phyloP scores from a whole-genome alignment of 2,329 filamentous ascomycete species.

The Ophiostoma ips region DNA sequence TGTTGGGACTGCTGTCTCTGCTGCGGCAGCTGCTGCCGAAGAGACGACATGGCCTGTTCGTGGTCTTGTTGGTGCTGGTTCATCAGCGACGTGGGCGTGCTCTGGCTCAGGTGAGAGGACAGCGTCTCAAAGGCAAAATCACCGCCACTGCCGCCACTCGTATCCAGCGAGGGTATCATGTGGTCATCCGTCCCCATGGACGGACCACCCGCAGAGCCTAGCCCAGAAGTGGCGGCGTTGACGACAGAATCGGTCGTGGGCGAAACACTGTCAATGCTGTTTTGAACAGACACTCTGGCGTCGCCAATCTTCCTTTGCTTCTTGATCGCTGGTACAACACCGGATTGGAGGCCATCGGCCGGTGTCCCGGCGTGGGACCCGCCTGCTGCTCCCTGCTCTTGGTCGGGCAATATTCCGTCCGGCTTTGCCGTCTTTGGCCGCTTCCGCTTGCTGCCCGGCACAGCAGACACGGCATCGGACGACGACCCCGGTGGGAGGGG shows the following conservation, averaged over 20 bases:
- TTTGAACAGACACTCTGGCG: conserved; percentile 14
- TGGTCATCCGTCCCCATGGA: conserved; percentile 4
- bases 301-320: conserved; percentile 25
- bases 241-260: conserved; percentile 3
- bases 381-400: neutral
- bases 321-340: conserved; percentile 19
- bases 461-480: neutral
- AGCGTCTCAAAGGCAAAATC: conserved; percentile 11
- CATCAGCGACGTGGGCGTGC: conserved; percentile 9
- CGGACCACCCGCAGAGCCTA: neutral
- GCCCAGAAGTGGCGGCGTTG: neutral
- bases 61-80: conserved; percentile 12
- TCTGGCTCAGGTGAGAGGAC: conserved; percentile 11
- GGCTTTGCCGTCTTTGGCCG: conserved; percentile 14
- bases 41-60: conserved; percentile 9
- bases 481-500: conserved; percentile 1
- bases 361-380: conserved; percentile 5
- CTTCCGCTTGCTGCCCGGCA: conserved; percentile 20
- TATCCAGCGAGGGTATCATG: conserved; percentile 9
- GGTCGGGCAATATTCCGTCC: neutral
- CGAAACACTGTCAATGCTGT: conserved; percentile 9
- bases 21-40: conserved; percentile 3
- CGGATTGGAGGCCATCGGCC: neutral
- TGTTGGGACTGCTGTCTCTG: conserved; percentile 6
- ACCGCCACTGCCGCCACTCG: neutral